phyloP scores from a whole-genome alignment of 1,139 yeast genomes.

The Yamadazyma kanchanaburiensis region DNA sequence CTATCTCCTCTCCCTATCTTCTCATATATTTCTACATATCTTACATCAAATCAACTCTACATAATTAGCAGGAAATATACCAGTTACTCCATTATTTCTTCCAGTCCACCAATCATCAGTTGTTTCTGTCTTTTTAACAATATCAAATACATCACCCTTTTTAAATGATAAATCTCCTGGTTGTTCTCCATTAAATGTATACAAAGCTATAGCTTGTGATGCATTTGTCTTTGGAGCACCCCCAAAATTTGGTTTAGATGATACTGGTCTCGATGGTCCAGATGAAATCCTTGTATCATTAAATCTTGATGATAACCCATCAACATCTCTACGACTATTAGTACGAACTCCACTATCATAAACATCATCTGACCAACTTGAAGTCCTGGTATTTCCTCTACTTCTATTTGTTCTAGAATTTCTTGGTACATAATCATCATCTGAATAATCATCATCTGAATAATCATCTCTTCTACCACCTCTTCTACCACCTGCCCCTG shows the following conservation, averaged over 20 bases:
- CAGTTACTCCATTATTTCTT: slow-evolving; percentile 72
- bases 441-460: slow-evolving; percentile 38
- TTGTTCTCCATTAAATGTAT: slow-evolving; percentile 87
- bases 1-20: too few relatives aligned
- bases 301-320: slow-evolving; percentile 30
- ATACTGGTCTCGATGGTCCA: slow-evolving; percentile 37
- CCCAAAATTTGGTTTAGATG: slow-evolving; percentile 55
- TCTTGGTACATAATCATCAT: slow-evolving; percentile 19
- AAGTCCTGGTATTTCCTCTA: slow-evolving; percentile 7
- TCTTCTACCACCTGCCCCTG: slow-evolving; percentile 15
- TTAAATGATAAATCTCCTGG: slow-evolving; percentile 85
- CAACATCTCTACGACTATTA: slow-evolving; percentile 35
- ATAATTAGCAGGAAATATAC: slow-evolving; percentile 96
- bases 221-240: slow-evolving; percentile 41
- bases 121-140: slow-evolving; percentile 79
- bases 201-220: slow-evolving; percentile 86
- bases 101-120: slow-evolving; percentile 99
- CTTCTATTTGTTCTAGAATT: slow-evolving; percentile 10
- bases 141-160: slow-evolving; percentile 93
- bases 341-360: slow-evolving; percentile 47
- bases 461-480: slow-evolving; percentile 37
- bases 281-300: slow-evolving; percentile 24
- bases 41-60: slow-evolving; percentile 79
- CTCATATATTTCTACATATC: background rate
- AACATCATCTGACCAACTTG: slow-evolving; percentile 76